Evolutionary conservation across 2,329 filamentous ascomycete genomes (phyloP), one percentile per base, ranked within the genome.

Genomic region (Verticillium alfalfae): DNA sequence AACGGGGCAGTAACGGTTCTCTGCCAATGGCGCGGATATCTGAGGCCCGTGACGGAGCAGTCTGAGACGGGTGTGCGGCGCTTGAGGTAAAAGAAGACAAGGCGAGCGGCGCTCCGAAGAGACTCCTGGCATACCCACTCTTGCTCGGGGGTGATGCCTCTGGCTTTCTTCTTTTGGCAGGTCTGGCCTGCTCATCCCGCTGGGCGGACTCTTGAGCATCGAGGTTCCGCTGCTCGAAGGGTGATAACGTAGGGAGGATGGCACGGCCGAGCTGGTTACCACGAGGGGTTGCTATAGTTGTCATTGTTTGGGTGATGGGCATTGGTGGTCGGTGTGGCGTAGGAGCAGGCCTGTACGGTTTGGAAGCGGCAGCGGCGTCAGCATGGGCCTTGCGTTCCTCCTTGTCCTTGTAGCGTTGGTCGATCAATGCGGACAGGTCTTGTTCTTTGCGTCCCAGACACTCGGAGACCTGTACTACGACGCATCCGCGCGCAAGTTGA

Each of bases 381-480:
- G 66, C 58, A 67, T 68, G 36, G 61, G 76, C 75, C 56, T 83
- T 77, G 16, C 81, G 73, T 64, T 79, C 75, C 61, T 79, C 81
- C 49, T 79, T 84, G 62, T 88, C 82, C 67, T 84, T 87, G 10
- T 78, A 78, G 62, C 85, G 84, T 73, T 89, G 93, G 64, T 91
- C 88, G 56, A 95, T 77, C 34, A 97, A 74, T 34, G 88, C 87
- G 0, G 89, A 87, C 34, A 97, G 73, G 69, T 97, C 92, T 58
- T 94, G 93, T 67, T 94, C 84, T 2, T 84, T 87, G 38, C 81
- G 84, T 8, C 88, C 91, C n/a, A 90, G 79, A 45, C 83, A 84
- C 62, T 97, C 92, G 31, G 85, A 84, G 2, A 97, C 91, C 73
- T 97, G 88, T 12, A 97, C 89, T 62, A 96, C 82, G 34, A 91